Evolutionary conservation across 106 monocot genomes (phyloP), one percentile per base, ranked within the genome.

Genomic region (Dioscorea dumetorum): DNA sequence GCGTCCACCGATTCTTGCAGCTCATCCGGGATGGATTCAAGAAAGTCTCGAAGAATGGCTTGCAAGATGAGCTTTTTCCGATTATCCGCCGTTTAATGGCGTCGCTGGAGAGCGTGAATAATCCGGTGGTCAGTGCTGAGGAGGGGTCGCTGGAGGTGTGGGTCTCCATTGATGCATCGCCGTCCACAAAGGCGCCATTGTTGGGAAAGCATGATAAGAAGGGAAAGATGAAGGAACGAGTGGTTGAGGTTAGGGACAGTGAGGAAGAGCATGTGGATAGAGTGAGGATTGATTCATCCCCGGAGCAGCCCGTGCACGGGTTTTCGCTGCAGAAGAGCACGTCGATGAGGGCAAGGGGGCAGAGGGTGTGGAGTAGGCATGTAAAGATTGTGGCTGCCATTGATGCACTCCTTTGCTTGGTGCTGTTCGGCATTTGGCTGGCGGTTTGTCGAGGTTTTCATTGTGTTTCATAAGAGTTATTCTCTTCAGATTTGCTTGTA

Each of bases 381-480:
- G 74, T 70, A 15, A 83, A 83, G 67, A 65, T 79, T 11, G 83
- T 83, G 24, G 17, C 71, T 19, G 60, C 24, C 9, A 66, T 75
- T 21, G 75, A 83, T 58, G 19, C 62, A 9, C 10, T 83, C 17
- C 49, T 83, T 12, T 83, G 78, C 72, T 49, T 83, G 56, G 67
- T 83, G 4, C 58, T 83, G 61, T 72, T 78, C 22, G 74, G 57
- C 21, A 51, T 79, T n/a, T 83, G 78, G 83, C 16, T 83, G 57
- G 71, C 18, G 0, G 70, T 83, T 17, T 83, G 83, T 49, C 35
- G 71, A 5, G 78, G 78, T 62, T 60, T 62, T 5, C 52, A 59
- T 8, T 66, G 65, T 66, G 65, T 66, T 48, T 41, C 41, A 41
- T 41, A 41, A 41, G 41, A 41, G n/a, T n/a, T n/a, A 10, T 5